These are phyloP conservation scores for Colletotrichum melonis DNA, from an alignment of 2,329 filamentous ascomycete species.

Conservation along the genomic window DNA sequence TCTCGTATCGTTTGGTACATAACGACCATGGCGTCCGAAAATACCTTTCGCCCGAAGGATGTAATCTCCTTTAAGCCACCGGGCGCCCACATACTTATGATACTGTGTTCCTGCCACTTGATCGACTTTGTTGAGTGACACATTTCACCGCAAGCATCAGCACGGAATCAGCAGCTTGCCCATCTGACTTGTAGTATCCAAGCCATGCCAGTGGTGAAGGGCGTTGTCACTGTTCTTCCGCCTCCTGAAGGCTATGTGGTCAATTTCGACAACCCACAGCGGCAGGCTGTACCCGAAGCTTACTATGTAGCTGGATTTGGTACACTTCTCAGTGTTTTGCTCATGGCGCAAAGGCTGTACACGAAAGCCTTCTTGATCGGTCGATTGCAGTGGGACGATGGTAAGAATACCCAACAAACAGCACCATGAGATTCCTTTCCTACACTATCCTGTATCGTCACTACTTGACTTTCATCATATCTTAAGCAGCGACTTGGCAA, in stretches of 20 bases:
- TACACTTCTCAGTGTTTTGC: slow-evolving; percentile 42
- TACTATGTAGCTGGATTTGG: slow-evolving; percentile 41
- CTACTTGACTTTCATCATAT: background rate
- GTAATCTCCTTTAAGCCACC: background rate
- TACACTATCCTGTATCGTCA: background rate
- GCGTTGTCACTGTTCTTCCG: slow-evolving; percentile 39
- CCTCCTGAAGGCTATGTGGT: slow-evolving; percentile 47
- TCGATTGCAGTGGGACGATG: slow-evolving; percentile 36
- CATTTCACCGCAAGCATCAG: background rate
- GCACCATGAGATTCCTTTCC: background rate
- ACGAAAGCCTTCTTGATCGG: slow-evolving; percentile 31
- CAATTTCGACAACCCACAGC: slow-evolving; percentile 46
- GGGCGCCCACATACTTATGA: background rate
- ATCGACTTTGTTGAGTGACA: background rate
- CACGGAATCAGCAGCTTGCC: no score
- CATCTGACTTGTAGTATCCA: background rate
- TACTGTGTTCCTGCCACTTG: background rate
- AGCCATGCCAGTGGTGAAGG: slow-evolving; percentile 38
- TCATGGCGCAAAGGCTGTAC: slow-evolving; percentile 44
- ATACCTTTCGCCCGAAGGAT: background rate
- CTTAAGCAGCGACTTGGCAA: background rate
- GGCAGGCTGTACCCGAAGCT: slow-evolving; percentile 38
- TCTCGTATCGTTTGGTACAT: background rate
- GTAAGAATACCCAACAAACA: background rate
- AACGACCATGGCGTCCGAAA: background rate